A percentile compares a stretch with the other conserved stretches of the same genome.
Conservation (phyloP, 352 stramenopile species). For the Globisporangium canariense region DNA sequence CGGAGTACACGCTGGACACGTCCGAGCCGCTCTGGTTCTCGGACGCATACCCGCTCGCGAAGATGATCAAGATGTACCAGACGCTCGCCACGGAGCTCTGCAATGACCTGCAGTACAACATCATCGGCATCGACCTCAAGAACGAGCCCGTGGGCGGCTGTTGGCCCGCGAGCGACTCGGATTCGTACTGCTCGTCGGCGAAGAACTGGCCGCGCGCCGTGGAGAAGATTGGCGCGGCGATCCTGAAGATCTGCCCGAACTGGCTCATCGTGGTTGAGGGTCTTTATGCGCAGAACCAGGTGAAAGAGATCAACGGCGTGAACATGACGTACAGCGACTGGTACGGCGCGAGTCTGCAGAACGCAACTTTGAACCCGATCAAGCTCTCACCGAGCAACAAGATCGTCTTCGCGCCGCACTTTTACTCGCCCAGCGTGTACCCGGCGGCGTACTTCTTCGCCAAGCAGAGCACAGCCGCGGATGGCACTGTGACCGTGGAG, state of each 20-base stretch:
- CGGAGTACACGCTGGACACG: conserved; percentile 60
- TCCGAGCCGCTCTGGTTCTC: conserved; percentile 80
- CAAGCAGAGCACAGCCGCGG: conserved; percentile 39
- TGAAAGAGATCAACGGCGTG: conserved; percentile 43
- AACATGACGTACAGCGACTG: conserved; percentile 80
- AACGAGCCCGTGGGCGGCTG: conserved; percentile 74
- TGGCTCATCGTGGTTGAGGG: conserved; percentile 79
- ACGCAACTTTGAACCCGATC: conserved; percentile 69
- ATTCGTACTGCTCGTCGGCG: conserved; percentile 46
- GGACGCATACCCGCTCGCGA: conserved; percentile 38
- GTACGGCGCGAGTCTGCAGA: conserved; percentile 81
- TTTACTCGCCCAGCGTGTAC: conserved; percentile 80
- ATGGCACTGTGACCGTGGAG: conserved; percentile 34
- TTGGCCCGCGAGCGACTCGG: conserved; percentile 56
- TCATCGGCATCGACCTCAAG: conserved; percentile 82
- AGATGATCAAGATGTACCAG: conserved; percentile 71
- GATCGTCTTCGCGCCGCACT: conserved; percentile 78
- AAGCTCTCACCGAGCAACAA: conserved; percentile 55
- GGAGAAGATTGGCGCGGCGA: conserved; percentile 55
- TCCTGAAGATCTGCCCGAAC: conserved; percentile 67
- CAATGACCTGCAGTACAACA: conserved; percentile 80
- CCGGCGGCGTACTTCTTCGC: conserved; percentile 74
- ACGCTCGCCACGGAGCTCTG: conserved; percentile 64
- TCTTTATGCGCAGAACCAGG: conserved; percentile 41
- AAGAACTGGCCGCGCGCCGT: conserved; percentile 75